A percentile compares a stretch with the other conserved stretches of the same genome.
These are phyloP conservation scores for Yamadazyma laniorum DNA, from an alignment of 805 yeast species.

Conservation along the genomic window DNA sequence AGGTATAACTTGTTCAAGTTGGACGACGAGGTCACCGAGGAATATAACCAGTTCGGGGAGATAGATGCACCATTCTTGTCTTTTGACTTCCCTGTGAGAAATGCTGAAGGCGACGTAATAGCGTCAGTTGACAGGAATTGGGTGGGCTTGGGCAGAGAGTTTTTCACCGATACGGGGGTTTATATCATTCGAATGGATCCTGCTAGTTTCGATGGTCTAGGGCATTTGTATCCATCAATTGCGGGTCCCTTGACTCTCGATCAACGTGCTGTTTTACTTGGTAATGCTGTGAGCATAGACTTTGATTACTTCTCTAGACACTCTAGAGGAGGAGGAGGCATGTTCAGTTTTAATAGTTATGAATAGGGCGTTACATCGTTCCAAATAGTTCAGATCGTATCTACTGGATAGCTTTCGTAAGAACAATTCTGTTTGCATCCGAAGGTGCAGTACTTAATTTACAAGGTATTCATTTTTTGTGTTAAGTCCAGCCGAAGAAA, in stretches of 20 bases:
- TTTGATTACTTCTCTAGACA: constrained; percentile 97
- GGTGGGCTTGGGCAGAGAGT: constrained; percentile 91
- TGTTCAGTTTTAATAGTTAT: constrained; percentile 33
- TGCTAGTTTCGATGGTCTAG: constrained; percentile 58
- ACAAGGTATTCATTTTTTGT: no score
- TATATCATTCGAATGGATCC: constrained; percentile 85
- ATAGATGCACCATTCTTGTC: constrained; percentile 86
- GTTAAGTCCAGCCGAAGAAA: no score
- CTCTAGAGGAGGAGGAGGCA: constrained; percentile 53
- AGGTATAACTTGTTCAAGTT: constrained; percentile 73
- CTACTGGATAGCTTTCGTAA: no score
- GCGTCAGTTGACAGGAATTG: constrained; percentile 89
- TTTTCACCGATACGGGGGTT: constrained; percentile 93
- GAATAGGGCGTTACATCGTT: no score
- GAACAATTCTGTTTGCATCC: no score
- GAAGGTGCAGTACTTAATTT: no score
- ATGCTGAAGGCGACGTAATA: constrained; percentile 55
- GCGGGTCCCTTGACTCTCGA: constrained; percentile 63
- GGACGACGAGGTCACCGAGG: constrained; percentile 39
- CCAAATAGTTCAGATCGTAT: no score
- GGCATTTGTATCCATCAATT: constrained; percentile 48
- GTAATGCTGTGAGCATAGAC: constrained; percentile 88
- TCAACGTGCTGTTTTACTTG: constrained; percentile 82
- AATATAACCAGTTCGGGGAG: constrained; percentile 75
- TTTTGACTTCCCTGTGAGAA: constrained; percentile 77